These are phyloP conservation scores for Suillus subaureus DNA, from an alignment of 768 basidiomycete species.

Conservation along the genomic window DNA sequence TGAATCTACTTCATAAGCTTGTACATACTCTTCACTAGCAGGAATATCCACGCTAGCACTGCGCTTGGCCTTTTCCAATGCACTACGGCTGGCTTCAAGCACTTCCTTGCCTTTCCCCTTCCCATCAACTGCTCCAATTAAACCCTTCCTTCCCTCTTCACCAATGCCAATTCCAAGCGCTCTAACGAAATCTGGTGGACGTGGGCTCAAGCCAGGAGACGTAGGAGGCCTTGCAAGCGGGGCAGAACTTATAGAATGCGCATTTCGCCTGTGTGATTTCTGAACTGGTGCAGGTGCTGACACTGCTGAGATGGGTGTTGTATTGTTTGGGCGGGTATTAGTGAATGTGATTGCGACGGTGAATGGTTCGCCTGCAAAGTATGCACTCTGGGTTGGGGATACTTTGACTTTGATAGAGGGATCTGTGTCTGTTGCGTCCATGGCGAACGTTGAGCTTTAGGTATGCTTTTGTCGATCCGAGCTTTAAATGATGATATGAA, in stretches of 20 bases:
- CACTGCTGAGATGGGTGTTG: neutral
- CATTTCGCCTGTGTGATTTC: slow-evolving; percentile 63
- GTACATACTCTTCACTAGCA: slow-evolving; percentile 27
- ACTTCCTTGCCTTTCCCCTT: slow-evolving; percentile 46
- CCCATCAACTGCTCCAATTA: slow-evolving; percentile 44
- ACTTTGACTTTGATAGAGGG: slow-evolving; percentile 69
- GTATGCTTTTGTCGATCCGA: neutral
- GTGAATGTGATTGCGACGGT: slow-evolving; percentile 85
- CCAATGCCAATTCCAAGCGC: slow-evolving; percentile 31
- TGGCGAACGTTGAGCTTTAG: neutral
- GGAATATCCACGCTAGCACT: slow-evolving; percentile 8
- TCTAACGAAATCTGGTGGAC: slow-evolving; percentile 25
- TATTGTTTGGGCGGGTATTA: slow-evolving; percentile 59
- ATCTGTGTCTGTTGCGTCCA: slow-evolving; percentile 39
- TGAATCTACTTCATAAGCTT: slow-evolving; percentile 30
- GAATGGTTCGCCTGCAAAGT: slow-evolving; percentile 91
- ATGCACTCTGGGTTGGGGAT: slow-evolving; percentile 82
- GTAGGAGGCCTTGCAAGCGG: slow-evolving; percentile 82
- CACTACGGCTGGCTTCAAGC: slow-evolving; percentile 54
- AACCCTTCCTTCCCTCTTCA: slow-evolving; percentile 46
- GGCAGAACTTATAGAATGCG: slow-evolving; percentile 83
- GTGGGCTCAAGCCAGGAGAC: slow-evolving; percentile 65
- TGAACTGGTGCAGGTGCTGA: slow-evolving; percentile 18
- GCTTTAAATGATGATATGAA: neutral
- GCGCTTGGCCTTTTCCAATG: slow-evolving; percentile 48